Base-by-base conservation (phyloP, 169 alveolate species). In the Plasmodium adleri region DNA sequence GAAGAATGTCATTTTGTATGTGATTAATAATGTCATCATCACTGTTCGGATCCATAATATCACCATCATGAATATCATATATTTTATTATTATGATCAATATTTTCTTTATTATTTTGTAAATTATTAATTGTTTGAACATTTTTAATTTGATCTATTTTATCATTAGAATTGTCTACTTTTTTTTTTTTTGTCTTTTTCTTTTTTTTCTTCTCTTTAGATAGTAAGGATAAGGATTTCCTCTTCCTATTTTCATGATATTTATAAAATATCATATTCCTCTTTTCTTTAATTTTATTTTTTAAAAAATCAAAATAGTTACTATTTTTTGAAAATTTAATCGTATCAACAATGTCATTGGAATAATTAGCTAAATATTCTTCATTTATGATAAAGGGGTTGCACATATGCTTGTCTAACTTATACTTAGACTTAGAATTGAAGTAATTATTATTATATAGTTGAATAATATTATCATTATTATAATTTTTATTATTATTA, bases 201-300 rank as follows among this genome's bases (percentile, higher is more conserved):
- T 75, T 47, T 67, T 15, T 28, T 56, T 56, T 56, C 22, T 56
- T 56, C 12, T n/a, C 63, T 56, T 56, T 56, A 15, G 63, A 56
- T 56, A 56, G 5, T 6, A 56, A 15, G 15, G 63, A 56, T 56
- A 10, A 15, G 22, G 10, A 1, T 74, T 15, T 80, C 22, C 39
- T 80, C 32, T 66, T 63, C 13, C 45, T 49, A 56, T 67, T 10
- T 26, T 45, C 15, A 12, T 17, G 54, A 63, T 54, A 56, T 43
- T 62, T 80, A 22, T 67, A 56, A n/a, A 80, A 49, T 13, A 59
- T 73, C 20, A 60, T 26, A 26, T 49, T 56, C 43, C 90, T 80
- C 32, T 72, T 80, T 32, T 80, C 54, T 63, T 80, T 80, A 17
- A 49, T 26, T 17, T 67, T 68, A 70, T 80, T 80, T 56, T 56